A percentile compares a stretch with the other conserved stretches of the same genome.
phyloP scores from a whole-genome alignment of 306 rosid genomes.

The Prinsepia uniflora region DNA sequence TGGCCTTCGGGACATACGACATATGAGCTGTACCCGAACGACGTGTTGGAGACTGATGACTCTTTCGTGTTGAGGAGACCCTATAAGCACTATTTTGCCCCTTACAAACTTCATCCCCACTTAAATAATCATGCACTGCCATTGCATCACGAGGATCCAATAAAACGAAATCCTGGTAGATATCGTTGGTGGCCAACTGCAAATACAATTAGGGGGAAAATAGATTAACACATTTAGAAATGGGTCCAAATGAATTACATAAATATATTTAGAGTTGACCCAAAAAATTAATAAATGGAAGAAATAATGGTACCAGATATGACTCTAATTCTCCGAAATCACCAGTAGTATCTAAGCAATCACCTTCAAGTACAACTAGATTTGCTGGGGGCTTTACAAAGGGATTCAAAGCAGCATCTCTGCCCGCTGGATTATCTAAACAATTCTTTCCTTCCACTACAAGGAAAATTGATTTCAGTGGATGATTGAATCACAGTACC shows the following conservation, averaged over 20 bases:
- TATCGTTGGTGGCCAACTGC: conserved; percentile 81
- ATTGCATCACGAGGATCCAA: conserved; percentile 75
- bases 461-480: conserved; percentile 22
- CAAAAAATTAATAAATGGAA: conserved; percentile 26
- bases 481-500: conserved; percentile 19
- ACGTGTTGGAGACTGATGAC: conserved; percentile 53
- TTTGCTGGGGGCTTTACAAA: conserved; percentile 88
- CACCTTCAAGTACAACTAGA: conserved; percentile 92
- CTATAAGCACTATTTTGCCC: conserved; percentile 44
- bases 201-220: conserved; percentile 7
- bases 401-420: conserved; percentile 48
- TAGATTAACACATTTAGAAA: no score
- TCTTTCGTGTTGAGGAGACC: conserved; percentile 48
- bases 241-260: conserved; percentile 13
- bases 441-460: conserved; percentile 76
- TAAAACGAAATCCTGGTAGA: conserved; percentile 73
- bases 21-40: conserved; percentile 50
- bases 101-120: conserved; percentile 36
- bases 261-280: not conserved
- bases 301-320: conserved; percentile 64
- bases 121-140: conserved; percentile 63
- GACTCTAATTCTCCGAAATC: conserved; percentile 90
- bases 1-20: conserved; percentile 48
- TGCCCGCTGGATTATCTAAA: conserved; percentile 47
- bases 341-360: conserved; percentile 77